These are phyloP conservation scores for Vigna unguiculata DNA, from an alignment of 306 rosid genomes.

Conservation along the genomic window DNA sequence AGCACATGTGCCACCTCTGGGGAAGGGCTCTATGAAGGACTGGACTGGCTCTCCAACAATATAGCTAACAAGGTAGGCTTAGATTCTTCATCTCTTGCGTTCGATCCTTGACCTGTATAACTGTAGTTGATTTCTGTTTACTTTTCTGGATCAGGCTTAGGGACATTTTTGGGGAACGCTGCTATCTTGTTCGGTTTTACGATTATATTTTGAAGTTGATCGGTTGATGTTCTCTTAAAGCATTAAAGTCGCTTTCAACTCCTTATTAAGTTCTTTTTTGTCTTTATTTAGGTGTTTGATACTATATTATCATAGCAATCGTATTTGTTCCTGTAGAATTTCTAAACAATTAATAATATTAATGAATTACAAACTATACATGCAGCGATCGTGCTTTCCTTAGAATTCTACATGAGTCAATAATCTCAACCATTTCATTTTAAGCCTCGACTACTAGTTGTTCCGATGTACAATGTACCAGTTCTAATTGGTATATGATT, in stretches of 20 bases:
- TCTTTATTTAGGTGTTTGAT: constrained; percentile 23
- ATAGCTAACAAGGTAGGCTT: constrained; percentile 47
- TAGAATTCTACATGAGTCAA: background rate
- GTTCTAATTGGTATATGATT: background rate
- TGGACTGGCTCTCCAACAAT: constrained; percentile 53
- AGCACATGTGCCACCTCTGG: constrained; percentile 54
- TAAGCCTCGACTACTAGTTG: background rate
- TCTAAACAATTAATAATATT: constrained; percentile 21
- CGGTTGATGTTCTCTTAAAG: constrained; percentile 21
- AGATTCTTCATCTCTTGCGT: constrained; percentile 1
- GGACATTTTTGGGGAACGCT: constrained; percentile 28
- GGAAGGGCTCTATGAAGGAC: constrained; percentile 55
- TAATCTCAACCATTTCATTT: background rate
- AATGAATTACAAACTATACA: constrained; percentile 28
- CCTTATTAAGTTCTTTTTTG: background rate
- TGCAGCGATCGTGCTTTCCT: background rate
- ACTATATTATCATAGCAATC: constrained; percentile 31
- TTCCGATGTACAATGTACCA: background rate
- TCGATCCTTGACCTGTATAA: background rate
- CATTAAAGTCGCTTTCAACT: background rate
- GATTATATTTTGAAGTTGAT: constrained; percentile 22
- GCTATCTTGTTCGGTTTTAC: constrained; percentile 32
- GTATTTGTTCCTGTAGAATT: constrained; percentile 33
- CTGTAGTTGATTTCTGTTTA: background rate
- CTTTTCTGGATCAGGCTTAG: constrained; percentile 46